Evolutionary conservation across 306 rosid genomes (phyloP), one percentile per base, ranked within the genome.

Genomic region (Glycine latifolia): DNA sequence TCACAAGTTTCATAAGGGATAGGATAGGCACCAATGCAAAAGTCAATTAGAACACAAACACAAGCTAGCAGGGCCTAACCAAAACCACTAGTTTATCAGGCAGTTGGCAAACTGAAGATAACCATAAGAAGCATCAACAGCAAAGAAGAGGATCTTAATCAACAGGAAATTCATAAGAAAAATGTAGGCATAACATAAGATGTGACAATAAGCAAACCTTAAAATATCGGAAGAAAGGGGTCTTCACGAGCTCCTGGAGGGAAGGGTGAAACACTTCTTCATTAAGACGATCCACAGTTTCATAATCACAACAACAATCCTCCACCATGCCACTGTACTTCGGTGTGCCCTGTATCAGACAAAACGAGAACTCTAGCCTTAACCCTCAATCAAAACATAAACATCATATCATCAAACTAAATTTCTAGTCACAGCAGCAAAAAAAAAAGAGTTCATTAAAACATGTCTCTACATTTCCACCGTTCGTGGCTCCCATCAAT

Each of bases 241-340:
- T 89, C 54, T 82, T 85, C 80, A 91, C 93, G 53, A 87, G 88
- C 82, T 91, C 90, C 56, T 87, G 92, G 4, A 89, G 93, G 10
- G 85, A 80, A 20, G 96, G 93, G 13, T 86, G 7, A 81, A 91
- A 81, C 68, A 89, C 87, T 78, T 88, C 90, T 71, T 62, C 52
- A 20, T 91, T 91, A 69, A 89, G 78, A 47, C 65, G 86, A 17
- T 91, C 87, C 62, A 89, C 90, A 0, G 93, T 88, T 75, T 89
- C 93, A 79, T 91, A 91, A 76, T 88, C 91, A 85, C 93, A 89
- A 81, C 93, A 89, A 63, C 93, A 91, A 66, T 91, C 96, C 86
- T 91, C 93, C 48, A 89, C 89, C 46, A 91, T 85, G 55, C 92
- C 97, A 68, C 85, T 91, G 78, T 87, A 89, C 87, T 83, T 85